Base-by-base conservation (phyloP, 805 yeast species). In the Kodamaea kakaduensis region DNA sequence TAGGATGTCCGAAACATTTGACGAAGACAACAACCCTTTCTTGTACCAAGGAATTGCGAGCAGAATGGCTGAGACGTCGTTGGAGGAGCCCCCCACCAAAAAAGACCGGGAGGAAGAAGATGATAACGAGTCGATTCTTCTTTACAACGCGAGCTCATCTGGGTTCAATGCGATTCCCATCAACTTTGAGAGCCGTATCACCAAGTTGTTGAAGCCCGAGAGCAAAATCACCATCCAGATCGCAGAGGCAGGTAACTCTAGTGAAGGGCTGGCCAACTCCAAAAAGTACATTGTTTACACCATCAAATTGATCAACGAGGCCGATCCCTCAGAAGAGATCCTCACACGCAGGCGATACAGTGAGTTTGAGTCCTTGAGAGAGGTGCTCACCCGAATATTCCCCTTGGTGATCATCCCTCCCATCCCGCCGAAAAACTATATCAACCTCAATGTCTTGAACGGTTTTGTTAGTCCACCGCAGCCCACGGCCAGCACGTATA, bases 331-430 rank as follows among this genome's bases (percentile, higher is more conserved):
- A 12, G 64, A 69, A 15, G 64, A 75, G 26, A 53, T 76, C 20
- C 65, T 71, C 10, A 89, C 87, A 4, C 77, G 89, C 31, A 68
- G 98, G 48, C 51, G 68, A 36, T 93, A 93, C 56, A 83, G 95
- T 21, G 98, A 93, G 55, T 93, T 93, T 55, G 96, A 86, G 51
- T 77, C 84, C 32, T 68, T 93, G 29, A 69, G 96, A 42, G 81
- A 77, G 25, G 72, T 83, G 4, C 65, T 93, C 15, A 67, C 78
- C 3, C 78, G 81, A 46, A 61, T 85, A 24, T 82, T 83, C 44
- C 97, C 98, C 3, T 77, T 93, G 3, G 54, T 79, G 3, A 73
- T 93, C 3, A 77, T 93, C 4, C 98, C 98, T 5, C 97, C 97
- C 1, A 90, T 93, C 7, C 98, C 98, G 0, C 68, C 69, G 0